Evolutionary conservation across 495 filamentous ascomycete species (phyloP).

Genomic region (Penicillium arizonense): DNA sequence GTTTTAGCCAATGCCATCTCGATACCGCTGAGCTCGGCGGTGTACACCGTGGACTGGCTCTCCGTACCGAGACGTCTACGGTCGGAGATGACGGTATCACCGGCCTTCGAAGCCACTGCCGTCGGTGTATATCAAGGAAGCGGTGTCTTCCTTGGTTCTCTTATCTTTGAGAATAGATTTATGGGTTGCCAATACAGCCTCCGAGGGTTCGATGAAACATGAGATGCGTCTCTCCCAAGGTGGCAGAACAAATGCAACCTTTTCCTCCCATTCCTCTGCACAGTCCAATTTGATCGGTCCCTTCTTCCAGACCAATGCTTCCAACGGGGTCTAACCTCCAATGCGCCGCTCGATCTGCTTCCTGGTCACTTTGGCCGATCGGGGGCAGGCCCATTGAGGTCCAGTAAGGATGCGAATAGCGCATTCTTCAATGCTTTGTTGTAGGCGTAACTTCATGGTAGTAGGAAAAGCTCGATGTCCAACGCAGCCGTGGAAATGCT

Average conservation of each 20-base stretch:
- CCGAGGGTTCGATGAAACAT: not conserved
- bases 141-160: not conserved
- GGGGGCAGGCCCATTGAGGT: too few species aligned
- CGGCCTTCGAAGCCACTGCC: not conserved
- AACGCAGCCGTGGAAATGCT: conserved; percentile 1
- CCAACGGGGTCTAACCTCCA: too few species aligned
- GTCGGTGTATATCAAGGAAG: not conserved
- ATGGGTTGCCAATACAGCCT: not conserved
- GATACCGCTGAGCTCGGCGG: not conserved
- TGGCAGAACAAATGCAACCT: not conserved
- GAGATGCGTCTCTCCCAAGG: not conserved
- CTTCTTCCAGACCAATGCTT: too few species aligned
- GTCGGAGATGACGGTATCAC: not conserved
- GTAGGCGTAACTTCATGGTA: conserved; percentile 8
- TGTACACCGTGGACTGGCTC: not conserved
- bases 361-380: too few species aligned
- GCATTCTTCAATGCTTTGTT: conserved; percentile 13
- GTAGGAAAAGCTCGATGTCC: conserved; percentile 11
- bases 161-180: not conserved
- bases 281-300: too few species aligned
- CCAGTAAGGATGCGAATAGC: too few species aligned
- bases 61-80: not conserved
- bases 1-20: too few species aligned
- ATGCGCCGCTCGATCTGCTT: too few species aligned
- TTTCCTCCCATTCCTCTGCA: too few species aligned